Evolutionary conservation across 2,329 filamentous ascomycete species (phyloP).

Genomic region (Ophiostoma sp.): DNA sequence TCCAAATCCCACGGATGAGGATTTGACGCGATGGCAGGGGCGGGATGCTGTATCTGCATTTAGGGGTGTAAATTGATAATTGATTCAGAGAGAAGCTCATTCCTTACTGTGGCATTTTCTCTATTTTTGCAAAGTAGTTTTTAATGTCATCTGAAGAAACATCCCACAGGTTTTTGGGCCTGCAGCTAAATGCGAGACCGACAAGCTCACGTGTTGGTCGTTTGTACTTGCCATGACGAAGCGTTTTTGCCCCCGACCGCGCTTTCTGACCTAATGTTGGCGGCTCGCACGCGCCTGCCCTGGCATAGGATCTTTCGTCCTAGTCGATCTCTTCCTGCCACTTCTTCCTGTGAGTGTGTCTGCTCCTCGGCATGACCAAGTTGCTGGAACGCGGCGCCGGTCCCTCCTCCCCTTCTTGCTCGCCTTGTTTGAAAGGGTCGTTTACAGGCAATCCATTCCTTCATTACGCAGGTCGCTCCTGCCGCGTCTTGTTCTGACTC

Average conservation of each 20-base stretch:
- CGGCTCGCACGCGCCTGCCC: constrained; percentile 9
- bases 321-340: constrained; percentile 4
- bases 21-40: constrained; percentile 6
- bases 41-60: not conserved
- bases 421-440: not conserved
- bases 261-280: not conserved
- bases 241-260: constrained; percentile 5
- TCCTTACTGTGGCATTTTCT: not conserved
- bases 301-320: constrained; percentile 10
- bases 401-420: not conserved
- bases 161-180: not conserved
- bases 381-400: constrained; percentile 20
- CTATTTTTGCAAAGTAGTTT: not conserved
- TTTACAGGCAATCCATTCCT: not conserved
- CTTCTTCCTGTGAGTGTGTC: not conserved
- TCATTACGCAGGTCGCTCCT: not conserved
- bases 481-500: not conserved
- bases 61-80: not conserved
- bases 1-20: not conserved
- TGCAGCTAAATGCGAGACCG: not conserved
- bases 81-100: too few relatives aligned
- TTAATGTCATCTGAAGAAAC: not conserved
- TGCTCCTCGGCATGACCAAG: constrained; percentile 15
- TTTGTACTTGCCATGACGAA: constrained; percentile 13
- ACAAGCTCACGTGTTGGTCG: constrained; percentile 9